Evolutionary conservation across 768 basidiomycete genomes (phyloP).

Genomic region (Chalciporus chontae): DNA sequence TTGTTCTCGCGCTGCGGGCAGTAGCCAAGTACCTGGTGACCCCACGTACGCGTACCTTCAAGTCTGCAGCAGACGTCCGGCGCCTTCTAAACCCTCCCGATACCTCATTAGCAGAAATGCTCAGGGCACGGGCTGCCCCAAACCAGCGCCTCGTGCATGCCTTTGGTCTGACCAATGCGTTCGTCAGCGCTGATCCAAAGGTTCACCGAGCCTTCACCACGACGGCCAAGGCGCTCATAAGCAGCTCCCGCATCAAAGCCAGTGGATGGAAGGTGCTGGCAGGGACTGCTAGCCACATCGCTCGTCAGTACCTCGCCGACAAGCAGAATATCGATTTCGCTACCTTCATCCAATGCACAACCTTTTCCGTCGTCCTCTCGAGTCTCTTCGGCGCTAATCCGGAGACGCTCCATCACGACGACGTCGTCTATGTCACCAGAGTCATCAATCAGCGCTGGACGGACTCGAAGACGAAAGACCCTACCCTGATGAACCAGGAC

Average conservation of each 20-base stretch:
- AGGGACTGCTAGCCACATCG: conserved; percentile 11
- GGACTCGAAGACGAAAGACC: conserved; percentile 20
- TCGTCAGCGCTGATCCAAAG: conserved; percentile 39
- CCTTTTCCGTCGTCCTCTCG: conserved; percentile 42
- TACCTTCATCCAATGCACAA: conserved; percentile 40
- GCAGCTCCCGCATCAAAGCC: conserved; percentile 1
- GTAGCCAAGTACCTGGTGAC: neutral
- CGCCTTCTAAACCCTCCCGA: conserved; percentile 16
- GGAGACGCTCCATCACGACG: conserved; percentile 28
- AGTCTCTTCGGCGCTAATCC: conserved; percentile 35
- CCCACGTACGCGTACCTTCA: conserved; percentile 12
- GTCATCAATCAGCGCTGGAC: conserved; percentile 36
- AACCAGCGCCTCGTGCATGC: conserved; percentile 27
- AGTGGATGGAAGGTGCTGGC: conserved; percentile 15
- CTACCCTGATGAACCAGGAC: conserved; percentile 12
- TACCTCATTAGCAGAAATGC: conserved; percentile 9
- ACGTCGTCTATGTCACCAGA: conserved; percentile 37
- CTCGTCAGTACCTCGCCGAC: conserved; percentile 7
- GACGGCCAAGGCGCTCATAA: conserved; percentile 21
- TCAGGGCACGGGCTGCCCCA: conserved; percentile 16
- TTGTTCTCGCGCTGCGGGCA: neutral
- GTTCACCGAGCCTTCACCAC: conserved; percentile 28
- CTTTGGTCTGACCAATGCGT: conserved; percentile 43
- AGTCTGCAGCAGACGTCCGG: neutral
- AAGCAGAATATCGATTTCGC: conserved; percentile 27